phyloP scores from a whole-genome alignment of 768 basidiomycete genomes.

The Mycena latifolia region DNA sequence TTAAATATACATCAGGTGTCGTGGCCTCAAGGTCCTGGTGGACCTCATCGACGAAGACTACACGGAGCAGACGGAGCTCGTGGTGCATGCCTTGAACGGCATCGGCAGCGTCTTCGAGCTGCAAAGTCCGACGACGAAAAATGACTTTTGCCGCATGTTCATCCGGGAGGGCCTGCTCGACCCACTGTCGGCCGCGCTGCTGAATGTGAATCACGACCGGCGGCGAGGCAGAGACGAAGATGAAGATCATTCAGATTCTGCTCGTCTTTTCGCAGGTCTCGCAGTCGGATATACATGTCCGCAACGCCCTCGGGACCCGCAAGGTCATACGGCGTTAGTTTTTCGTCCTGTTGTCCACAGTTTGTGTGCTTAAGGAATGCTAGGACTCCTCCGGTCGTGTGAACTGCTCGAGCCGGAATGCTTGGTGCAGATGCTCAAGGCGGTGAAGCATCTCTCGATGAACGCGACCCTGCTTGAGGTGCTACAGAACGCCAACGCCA shows the following conservation, averaged over 20 bases:
- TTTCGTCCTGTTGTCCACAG: constrained; percentile 8
- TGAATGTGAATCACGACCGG: constrained; percentile 88
- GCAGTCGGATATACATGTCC: constrained; percentile 94
- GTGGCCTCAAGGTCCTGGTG: constrained; percentile 93
- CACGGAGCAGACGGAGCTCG: constrained; percentile 88
- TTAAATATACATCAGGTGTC: constrained; percentile 69
- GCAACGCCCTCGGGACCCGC: constrained; percentile 91
- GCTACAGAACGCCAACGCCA: constrained; percentile 94
- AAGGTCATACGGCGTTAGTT: constrained; percentile 89
- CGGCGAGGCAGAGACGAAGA: constrained; percentile 80
- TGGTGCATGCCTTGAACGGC: constrained; percentile 94
- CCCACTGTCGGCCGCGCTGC: constrained; percentile 89
- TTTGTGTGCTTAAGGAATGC: constrained; percentile 15
- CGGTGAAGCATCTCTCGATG: constrained; percentile 97
- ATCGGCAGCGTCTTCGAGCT: constrained; percentile 97
- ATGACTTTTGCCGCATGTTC: constrained; percentile 99
- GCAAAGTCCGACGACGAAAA: constrained; percentile 95
- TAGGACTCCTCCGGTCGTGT: constrained; percentile 90
- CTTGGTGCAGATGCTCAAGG: constrained; percentile 91
- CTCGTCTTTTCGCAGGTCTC: constrained; percentile 95
- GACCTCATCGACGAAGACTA: constrained; percentile 98
- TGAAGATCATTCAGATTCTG: constrained; percentile 90
- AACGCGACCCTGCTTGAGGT: constrained; percentile 91
- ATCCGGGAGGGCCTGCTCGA: constrained; percentile 95
- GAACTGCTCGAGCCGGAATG: constrained; percentile 90